Conservation (phyloP, 1,139 yeast species). For the Pichia sp. region DNA sequence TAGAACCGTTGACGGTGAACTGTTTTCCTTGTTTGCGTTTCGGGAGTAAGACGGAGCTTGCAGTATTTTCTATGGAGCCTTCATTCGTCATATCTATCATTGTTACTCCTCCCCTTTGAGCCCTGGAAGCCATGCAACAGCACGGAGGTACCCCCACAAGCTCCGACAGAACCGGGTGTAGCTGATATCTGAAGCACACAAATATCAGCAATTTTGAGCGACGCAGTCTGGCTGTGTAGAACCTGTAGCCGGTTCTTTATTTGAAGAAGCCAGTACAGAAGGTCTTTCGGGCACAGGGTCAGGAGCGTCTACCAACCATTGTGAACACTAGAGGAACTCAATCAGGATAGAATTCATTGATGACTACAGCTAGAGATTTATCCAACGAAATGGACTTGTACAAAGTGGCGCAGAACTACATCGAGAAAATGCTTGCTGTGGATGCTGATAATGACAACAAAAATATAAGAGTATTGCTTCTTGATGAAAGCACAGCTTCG, state of each 20-base stretch:
- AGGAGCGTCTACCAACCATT: neutral
- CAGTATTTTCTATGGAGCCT: neutral
- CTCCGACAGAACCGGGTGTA: neutral
- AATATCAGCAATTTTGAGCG: neutral
- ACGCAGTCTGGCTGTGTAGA: neutral
- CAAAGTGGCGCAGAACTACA: conserved; percentile 46
- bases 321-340: neutral
- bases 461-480: conserved; percentile 59
- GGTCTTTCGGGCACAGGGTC: too few species aligned
- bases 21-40: conserved; percentile 28
- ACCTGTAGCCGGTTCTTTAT: too few species aligned
- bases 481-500: conserved; percentile 77
- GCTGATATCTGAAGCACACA: neutral
- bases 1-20: conserved; percentile 28
- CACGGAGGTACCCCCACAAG: neutral
- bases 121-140: neutral
- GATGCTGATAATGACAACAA: conserved; percentile 15
- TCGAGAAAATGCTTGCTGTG: conserved; percentile 41
- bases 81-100: neutral
- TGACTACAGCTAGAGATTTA: neutral
- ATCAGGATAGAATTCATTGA: neutral
- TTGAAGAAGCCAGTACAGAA: too few species aligned
- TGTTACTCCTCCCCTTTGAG: neutral
- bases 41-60: neutral
- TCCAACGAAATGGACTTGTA: conserved; percentile 45